Conservation (phyloP, 805 yeast species). For the Candida coleopterorum region DNA sequence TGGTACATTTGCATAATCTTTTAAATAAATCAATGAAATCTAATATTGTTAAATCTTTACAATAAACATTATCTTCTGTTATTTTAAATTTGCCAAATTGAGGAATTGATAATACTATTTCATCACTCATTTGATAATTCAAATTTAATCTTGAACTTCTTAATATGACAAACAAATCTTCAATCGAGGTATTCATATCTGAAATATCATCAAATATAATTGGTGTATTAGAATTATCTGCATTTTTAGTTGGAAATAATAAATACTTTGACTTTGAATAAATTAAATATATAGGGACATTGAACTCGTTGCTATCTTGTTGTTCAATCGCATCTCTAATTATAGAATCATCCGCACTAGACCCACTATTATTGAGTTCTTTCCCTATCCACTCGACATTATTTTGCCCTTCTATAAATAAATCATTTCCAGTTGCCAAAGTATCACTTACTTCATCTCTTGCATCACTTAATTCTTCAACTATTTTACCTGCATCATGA, state of each 20-base stretch:
- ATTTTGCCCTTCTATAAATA: too few relatives aligned
- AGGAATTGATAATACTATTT: constrained; percentile 23
- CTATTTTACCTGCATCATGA: too few relatives aligned
- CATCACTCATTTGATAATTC: constrained; percentile 21
- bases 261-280: constrained; percentile 24
- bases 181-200: constrained; percentile 13
- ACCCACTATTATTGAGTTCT: not conserved
- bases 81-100: constrained; percentile 23
- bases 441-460: too few relatives aligned
- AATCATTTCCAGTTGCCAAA: too few relatives aligned
- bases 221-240: constrained; percentile 5
- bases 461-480: too few relatives aligned
- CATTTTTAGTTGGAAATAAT: constrained; percentile 15
- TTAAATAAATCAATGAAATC: constrained; percentile 24
- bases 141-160: constrained; percentile 23
- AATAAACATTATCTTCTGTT: constrained; percentile 28
- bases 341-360: not conserved
- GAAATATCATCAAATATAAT: constrained; percentile 1
- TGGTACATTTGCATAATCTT: constrained; percentile 13
- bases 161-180: constrained; percentile 21
- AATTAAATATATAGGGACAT: constrained; percentile 19
- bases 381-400: not conserved
- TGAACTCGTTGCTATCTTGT: not conserved
- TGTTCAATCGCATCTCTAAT: not conserved
- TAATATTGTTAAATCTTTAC: constrained; percentile 18